Base-by-base conservation (phyloP, 164 flowering plant species). In the Vitis rotundifolia region DNA sequence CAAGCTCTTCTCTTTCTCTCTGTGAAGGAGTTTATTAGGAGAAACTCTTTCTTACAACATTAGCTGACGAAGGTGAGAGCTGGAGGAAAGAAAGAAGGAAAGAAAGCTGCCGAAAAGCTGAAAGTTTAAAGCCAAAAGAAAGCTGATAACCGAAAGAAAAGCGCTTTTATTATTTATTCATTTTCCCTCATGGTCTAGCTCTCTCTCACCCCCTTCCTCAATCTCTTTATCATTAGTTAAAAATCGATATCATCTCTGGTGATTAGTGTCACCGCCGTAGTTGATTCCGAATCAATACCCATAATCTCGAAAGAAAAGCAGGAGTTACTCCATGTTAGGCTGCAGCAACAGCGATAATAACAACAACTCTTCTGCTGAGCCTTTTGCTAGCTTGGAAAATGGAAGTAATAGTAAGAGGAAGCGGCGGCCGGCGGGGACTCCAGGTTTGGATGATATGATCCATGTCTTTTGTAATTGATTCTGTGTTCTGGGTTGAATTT, bases 341-440 rank as follows among this genome's bases (percentile, higher is more conserved):
- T 15, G 22, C 22, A 5, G 22, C 64, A 61, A 12, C 47, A 61
- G 28, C n/a, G 19, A 59, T 18, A 22, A 59, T 26, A 77, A 71
- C 67, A 78, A 71, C 63, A 60, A 22, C 64, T 63, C 82, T 56
- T 70, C 77, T 57, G 68, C 80, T 19, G 86, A 82, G 61, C 76
- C 82, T 8, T 81, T 82, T 57, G 66, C 79, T 28, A 80, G 88
- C 73, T 68, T 76, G 16, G 90, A 85, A 11, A 82, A 77, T 79
- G 84, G 81, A 22, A 83, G 59, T 50, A 76, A 14, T 72, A 87
- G 77, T 69, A 89, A 89, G 69, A 70, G 91, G 31, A 89, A 89
- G 66, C 66, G 94, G 74, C 74, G 94, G 55, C 94, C 94, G 0
- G 94, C 94, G 1, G 94, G 94, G 8, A 89, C 94, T 61, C 94